Percentiles rank a stretch among this genome's conserved stretches.
phyloP scores from a whole-genome alignment of 805 yeast genomes.

The Geotrichum ghanense region DNA sequence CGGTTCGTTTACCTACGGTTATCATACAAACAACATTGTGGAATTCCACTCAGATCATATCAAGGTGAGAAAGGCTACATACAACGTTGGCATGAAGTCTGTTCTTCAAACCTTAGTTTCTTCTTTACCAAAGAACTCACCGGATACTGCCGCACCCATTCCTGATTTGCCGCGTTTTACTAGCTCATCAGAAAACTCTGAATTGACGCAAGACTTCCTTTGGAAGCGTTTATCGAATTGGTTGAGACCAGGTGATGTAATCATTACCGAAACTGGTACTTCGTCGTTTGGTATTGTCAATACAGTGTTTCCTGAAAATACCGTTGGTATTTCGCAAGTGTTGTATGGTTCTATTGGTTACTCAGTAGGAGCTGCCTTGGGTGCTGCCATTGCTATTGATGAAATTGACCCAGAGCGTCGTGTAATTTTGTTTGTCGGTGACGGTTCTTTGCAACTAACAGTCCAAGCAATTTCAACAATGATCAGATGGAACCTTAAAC shows the following conservation, averaged over 20 bases:
- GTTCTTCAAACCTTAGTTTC: constrained; percentile 24
- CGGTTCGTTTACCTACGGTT: constrained; percentile 57
- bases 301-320: constrained; percentile 39
- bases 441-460: constrained; percentile 58
- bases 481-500: constrained; percentile 41
- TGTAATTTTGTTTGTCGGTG: constrained; percentile 53
- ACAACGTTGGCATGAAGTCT: constrained; percentile 42
- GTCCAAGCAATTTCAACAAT: constrained; percentile 54
- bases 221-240: constrained; percentile 42
- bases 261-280: constrained; percentile 56
- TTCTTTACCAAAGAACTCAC: constrained; percentile 30
- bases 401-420: constrained; percentile 37
- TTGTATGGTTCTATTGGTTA: constrained; percentile 61
- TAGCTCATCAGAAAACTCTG: constrained; percentile 34
- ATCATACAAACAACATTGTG: constrained; percentile 41
- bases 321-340: constrained; percentile 46
- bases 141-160: constrained; percentile 32
- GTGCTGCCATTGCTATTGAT: constrained; percentile 47
- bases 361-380: constrained; percentile 52
- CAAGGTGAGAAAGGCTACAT: constrained; percentile 39
- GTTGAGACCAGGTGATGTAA: constrained; percentile 45
- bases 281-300: constrained; percentile 52
- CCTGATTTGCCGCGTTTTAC: constrained; percentile 33
- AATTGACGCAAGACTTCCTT: constrained; percentile 39
- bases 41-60: constrained; percentile 47